Base-by-base conservation (phyloP, 768 basidiomycete genomes). In the Boletus rufocinnamomeus region DNA sequence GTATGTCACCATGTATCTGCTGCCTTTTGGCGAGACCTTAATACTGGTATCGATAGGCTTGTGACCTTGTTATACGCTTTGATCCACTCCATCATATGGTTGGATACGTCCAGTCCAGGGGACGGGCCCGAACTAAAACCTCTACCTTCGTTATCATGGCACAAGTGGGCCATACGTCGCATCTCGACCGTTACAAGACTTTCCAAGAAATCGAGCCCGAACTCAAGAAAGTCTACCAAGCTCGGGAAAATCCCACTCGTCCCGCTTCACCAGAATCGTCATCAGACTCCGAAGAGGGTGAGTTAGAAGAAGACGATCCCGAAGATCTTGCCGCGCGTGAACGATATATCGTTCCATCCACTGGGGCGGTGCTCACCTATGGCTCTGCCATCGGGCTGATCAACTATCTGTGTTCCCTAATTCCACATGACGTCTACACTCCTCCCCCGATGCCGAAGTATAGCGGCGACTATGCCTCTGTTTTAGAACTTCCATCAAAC, bases 41-140 rank as follows among this genome's bases (percentile, higher is more conserved):
- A 63, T 59, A 32, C 21, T 50, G 30, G 37, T 28, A n/a, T 54
- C n/a, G 27, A n/a, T 40, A 91, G 89, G 87, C 87, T 13, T 95
- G 93, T 70, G 89, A 93, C 66, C 77, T 95, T 9, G 90, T 94
- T 46, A 80, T 95, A 63, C 89, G 93, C 6, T 95, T 93, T 64
- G 93, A 96, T 66, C 77, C 83, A 7, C 76, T 94, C 9, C 83
- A 88, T 41, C 91, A 93, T 60, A 86, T 94, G 82, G 86, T 89
- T 21, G 89, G 88, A 50, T 95, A 95, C 64, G 83, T 95, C 43
- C 94, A 96, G 70, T 93, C 91, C 21, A 85, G 94, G 28, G 94
- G 94, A 40, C 82, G 94, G 14, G 93, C 94, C 0, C 80, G 94
- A 47, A 88, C 86, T 59, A 82, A 83, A 56, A 77, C 82, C 0